These are phyloP conservation scores for Mrakia hoshinonis DNA, from an alignment of 768 basidiomycete genomes.

Conservation along the genomic window DNA sequence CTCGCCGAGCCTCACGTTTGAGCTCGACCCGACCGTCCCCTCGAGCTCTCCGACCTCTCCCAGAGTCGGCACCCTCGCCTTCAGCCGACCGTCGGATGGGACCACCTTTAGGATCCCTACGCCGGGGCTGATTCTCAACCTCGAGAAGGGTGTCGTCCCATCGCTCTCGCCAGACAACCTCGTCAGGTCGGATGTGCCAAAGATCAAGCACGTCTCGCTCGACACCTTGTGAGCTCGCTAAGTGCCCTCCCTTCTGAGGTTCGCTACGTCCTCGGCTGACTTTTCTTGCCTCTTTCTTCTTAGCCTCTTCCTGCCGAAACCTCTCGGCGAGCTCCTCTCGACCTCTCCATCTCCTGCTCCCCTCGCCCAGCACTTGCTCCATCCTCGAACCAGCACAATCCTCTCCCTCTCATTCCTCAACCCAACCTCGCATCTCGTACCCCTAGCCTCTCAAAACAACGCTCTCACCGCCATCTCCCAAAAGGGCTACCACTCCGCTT, in stretches of 20 bases:
- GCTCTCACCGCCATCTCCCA: neutral
- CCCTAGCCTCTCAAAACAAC: neutral
- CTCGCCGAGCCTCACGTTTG: neutral
- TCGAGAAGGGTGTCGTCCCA: neutral
- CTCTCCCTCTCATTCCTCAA: constrained; percentile 15
- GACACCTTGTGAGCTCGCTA: constrained; percentile 7
- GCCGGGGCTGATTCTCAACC: constrained; percentile 1
- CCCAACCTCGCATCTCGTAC: neutral
- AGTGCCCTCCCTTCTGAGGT: neutral
- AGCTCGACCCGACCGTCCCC: neutral
- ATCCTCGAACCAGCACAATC: neutral
- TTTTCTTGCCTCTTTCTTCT: neutral
- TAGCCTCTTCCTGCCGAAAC: neutral
- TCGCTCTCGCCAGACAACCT: neutral
- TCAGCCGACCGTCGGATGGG: neutral
- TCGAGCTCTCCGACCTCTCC: neutral
- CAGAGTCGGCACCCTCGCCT: neutral
- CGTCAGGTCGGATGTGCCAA: neutral
- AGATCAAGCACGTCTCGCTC: constrained; percentile 1
- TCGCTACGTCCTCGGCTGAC: neutral
- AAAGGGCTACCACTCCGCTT: neutral
- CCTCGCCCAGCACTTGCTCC: neutral
- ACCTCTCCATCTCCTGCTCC: neutral
- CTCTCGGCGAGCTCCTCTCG: neutral
- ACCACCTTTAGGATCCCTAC: neutral